phyloP scores from a whole-genome alignment of 2,329 filamentous ascomycete genomes.

The Cladosporium cucumerinum region DNA sequence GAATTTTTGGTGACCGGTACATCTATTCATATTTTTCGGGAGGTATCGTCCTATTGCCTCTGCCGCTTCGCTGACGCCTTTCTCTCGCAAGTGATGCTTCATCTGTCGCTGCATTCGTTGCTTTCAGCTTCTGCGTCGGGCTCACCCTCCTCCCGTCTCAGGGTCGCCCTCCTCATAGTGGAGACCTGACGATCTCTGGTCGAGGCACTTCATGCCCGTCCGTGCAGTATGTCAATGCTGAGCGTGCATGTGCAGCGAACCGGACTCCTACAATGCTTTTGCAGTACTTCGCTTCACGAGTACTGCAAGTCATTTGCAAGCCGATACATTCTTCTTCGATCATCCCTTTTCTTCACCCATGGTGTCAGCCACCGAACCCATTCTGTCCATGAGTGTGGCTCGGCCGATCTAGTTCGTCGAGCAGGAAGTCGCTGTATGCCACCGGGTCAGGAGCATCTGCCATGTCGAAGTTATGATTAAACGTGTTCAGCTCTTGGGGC shows the following conservation, averaged over 20 bases:
- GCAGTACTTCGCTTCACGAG: background rate
- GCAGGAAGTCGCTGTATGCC: conserved; percentile 15
- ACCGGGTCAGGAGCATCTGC: conserved; percentile 8
- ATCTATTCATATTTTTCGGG: background rate
- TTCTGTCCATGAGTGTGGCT: conserved; percentile 1
- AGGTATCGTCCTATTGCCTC: background rate
- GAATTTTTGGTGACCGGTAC: background rate
- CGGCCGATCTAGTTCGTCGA: conserved; percentile 15
- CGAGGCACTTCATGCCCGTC: background rate
- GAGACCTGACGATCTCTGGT: background rate
- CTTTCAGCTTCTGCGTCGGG: background rate
- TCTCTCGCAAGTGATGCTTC: background rate
- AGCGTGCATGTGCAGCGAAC: background rate
- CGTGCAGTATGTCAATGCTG: background rate
- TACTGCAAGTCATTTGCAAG: background rate
- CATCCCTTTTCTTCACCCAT: background rate
- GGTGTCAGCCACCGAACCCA: conserved; percentile 6
- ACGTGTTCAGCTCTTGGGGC: conserved; percentile 3
- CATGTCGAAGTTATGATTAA: conserved; percentile 17
- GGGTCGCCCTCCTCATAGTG: background rate
- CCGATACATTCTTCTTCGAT: background rate
- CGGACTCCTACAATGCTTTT: background rate
- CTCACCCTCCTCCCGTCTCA: background rate
- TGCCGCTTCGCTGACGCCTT: background rate
- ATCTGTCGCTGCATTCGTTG: background rate